Evolutionary conservation across 2,329 filamentous ascomycete genomes (phyloP), one percentile per base, ranked within the genome.

Genomic region (Ramularia collo-cygni): DNA sequence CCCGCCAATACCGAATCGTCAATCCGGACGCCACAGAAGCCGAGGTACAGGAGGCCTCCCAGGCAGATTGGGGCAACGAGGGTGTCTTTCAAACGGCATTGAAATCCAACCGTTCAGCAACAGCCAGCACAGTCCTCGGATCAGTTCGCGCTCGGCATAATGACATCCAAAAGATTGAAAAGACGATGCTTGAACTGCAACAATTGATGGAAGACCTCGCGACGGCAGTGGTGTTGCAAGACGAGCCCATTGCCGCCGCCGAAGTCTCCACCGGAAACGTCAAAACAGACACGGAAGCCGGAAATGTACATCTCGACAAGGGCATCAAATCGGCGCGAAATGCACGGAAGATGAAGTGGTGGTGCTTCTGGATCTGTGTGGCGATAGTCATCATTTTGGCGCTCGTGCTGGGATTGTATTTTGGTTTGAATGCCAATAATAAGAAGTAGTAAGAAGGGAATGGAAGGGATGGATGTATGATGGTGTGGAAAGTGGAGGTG

Each of bases 51-150:
- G 69, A 85, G 60, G 83, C 83, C 3, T 69, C 78, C 16, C 72
- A 85, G 52, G 70, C 77, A 38, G 80, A 88, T 59, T 85, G 83
- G 81, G 78, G 81, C 38, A 76, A 84, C 43, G 81, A 89, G 66
- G 82, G 83, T 55, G 80, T 92, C 40, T 92, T 90, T 68, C 82
- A 88, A 64, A 82, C 79, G 42, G 85, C 85, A 44, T 85, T 90
- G 56, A 80, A 79, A 58, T 77, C 74, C 54, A 88, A 86, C 70
- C 82, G 82, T 50, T 77, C 76, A 31, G 82, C 81, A 40, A 81
- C 85, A 57, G 85, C 83, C 29, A 76, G 73, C 36, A 79, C 80
- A 12, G 78, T 87, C 6, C 77, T 90, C 35, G 83, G 83, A 49
- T 82, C 83, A 48, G 85, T 90, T 28, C 82, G 83, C 50, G 84